These are phyloP conservation scores for Malus orientalis DNA, from an alignment of 306 rosid genomes.

Conservation along the genomic window DNA sequence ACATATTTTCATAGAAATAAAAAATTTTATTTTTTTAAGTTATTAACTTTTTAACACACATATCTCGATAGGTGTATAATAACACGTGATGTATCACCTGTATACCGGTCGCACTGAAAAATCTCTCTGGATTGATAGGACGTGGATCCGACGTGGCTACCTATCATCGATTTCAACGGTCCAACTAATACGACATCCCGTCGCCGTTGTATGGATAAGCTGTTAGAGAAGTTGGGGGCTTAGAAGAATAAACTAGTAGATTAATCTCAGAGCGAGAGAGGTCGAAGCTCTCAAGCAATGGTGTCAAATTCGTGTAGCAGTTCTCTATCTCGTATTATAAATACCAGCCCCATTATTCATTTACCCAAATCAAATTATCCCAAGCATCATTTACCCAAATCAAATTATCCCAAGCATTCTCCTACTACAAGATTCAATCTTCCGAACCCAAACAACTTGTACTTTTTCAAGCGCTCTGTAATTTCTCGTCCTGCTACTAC, in stretches of 20 bases:
- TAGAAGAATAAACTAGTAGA: neutral
- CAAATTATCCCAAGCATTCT: constrained; percentile 6
- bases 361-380: constrained; percentile 4
- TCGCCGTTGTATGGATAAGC: constrained; percentile 8
- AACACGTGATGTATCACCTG: too few species aligned
- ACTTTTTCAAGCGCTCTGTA: neutral
- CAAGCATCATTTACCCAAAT: neutral
- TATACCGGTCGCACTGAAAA: too few species aligned
- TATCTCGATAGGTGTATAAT: too few species aligned
- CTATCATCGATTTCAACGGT: constrained; percentile 8
- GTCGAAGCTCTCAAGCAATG: constrained; percentile 32
- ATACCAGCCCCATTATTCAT: constrained; percentile 24
- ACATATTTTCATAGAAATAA: too few species aligned
- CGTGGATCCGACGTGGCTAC: constrained; percentile 59
- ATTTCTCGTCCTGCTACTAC: neutral
- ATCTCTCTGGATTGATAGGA: neutral
- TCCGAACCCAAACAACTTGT: neutral
- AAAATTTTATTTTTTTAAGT: too few species aligned
- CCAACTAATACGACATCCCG: neutral
- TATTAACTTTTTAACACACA: too few species aligned
- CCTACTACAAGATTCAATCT: neutral
- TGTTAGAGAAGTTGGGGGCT: neutral
- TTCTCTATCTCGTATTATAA: constrained; percentile 39
- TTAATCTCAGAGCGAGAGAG: neutral
- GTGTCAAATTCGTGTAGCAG: constrained; percentile 22